phyloP scores from a whole-genome alignment of 2,329 filamentous ascomycete species.

The Fusarium sp. region DNA sequence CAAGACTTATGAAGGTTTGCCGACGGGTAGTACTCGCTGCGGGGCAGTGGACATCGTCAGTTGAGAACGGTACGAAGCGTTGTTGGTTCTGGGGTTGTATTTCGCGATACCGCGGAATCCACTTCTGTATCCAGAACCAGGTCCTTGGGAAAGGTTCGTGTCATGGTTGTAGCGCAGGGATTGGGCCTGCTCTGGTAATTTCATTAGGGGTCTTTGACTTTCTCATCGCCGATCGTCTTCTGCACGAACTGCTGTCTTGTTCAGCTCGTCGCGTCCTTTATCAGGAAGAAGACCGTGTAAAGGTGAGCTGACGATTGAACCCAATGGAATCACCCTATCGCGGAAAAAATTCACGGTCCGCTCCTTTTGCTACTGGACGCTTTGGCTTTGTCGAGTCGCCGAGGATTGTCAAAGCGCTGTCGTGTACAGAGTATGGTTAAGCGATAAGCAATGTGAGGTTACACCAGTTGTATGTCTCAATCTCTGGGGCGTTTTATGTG shows the following conservation, averaged over 20 bases:
- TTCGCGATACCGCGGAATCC: neutral
- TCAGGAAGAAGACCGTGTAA: neutral
- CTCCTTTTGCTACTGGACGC: fast-evolving
- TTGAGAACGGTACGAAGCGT: conserved; percentile 1
- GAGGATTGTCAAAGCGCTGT: too few relatives aligned
- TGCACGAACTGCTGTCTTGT: neutral
- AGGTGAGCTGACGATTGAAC: neutral
- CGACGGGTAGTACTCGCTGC: neutral
- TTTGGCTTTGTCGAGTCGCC: neutral
- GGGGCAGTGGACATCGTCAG: neutral
- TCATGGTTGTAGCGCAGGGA: neutral
- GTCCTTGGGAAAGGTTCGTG: conserved; percentile 1
- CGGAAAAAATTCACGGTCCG: neutral
- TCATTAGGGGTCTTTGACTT: neutral
- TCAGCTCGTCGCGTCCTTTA: neutral
- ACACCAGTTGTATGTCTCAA: neutral
- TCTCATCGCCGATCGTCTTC: neutral
- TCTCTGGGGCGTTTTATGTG: neutral
- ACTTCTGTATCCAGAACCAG: neutral
- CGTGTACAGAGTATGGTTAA: too few relatives aligned
- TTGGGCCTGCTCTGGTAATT: neutral
- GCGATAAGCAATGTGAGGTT: too few relatives aligned
- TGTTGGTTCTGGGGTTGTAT: neutral
- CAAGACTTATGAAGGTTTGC: neutral
- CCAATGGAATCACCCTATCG: neutral